phyloP scores from a whole-genome alignment of 192 early-diverging fungal genomes.

The Pilaira anomala region DNA sequence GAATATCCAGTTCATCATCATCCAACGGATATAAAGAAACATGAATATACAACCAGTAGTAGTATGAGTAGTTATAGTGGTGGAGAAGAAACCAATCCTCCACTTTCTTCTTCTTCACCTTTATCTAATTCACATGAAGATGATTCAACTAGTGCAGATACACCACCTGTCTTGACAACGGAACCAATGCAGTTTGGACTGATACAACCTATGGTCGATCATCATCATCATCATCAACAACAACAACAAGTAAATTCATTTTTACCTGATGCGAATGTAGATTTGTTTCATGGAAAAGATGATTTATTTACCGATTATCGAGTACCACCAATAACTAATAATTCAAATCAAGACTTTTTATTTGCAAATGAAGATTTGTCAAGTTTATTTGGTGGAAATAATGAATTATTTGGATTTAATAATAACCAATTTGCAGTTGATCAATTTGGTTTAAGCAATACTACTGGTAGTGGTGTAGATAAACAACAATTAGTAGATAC shows the following conservation, averaged over 20 bases:
- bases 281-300: constrained; percentile 26
- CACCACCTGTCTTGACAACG: not conserved
- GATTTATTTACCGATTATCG: constrained; percentile 23
- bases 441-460: not conserved
- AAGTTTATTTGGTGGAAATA: constrained; percentile 12
- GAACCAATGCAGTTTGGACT: constrained; percentile 3
- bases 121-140: constrained; percentile 15
- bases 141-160: constrained; percentile 9
- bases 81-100: constrained; percentile 2
- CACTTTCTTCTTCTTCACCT: not conserved
- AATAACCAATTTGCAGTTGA: constrained; percentile 4
- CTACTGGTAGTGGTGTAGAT: not conserved
- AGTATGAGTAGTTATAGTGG: constrained; percentile 10
- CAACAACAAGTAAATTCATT: no score
- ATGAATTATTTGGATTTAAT: constrained; percentile 13
- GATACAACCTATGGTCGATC: no score
- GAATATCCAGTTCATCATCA: constrained; percentile 40
- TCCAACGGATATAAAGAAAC: not conserved
- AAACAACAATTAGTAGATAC: not conserved
- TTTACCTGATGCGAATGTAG: not conserved
- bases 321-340: constrained; percentile 2
- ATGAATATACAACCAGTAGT: constrained; percentile 5
- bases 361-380: constrained; percentile 13
- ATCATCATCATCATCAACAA: not conserved
- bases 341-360: not conserved